phyloP scores from a whole-genome alignment of 2,329 filamentous ascomycete species.

The Pseudogymnoascus sp. region DNA sequence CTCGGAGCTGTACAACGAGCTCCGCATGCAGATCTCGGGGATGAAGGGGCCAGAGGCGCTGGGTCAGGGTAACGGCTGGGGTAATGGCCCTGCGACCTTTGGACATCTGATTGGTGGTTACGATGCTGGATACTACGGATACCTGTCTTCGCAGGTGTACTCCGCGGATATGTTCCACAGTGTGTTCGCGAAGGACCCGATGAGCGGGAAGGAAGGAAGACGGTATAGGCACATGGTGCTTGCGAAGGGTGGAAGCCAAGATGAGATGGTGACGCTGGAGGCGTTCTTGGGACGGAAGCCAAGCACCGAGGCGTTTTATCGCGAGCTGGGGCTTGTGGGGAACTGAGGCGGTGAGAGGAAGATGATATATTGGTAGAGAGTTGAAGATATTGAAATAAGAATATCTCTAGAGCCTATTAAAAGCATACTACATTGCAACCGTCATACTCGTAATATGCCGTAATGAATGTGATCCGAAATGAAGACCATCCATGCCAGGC shows the following conservation, averaged over 20 bases:
- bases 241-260: conserved; percentile 68
- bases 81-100: conserved; percentile 71
- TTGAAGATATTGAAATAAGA: not conserved
- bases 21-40: conserved; percentile 64
- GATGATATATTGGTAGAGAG: not conserved
- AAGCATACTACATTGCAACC: not conserved
- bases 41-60: conserved; percentile 66
- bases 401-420: not conserved
- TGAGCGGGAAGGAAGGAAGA: conserved; percentile 66
- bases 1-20: conserved; percentile 61
- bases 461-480: not conserved
- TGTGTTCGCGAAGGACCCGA: conserved; percentile 70
- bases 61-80: conserved; percentile 59
- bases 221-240: conserved; percentile 72
- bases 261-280: conserved; percentile 73
- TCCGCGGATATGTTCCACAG: conserved; percentile 80
- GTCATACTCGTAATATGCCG: not conserved
- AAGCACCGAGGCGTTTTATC: conserved; percentile 71
- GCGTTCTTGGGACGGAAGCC: conserved; percentile 73
- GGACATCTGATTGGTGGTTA: conserved; percentile 79
- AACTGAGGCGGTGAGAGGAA: not conserved
- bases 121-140: conserved; percentile 77
- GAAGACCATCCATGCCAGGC: not conserved
- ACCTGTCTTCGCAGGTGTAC: conserved; percentile 70
- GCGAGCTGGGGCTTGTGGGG: conserved; percentile 54